Evolutionary conservation across 176 grass and related monocot genomes (phyloP), one percentile per base, ranked within the genome.

Genomic region (Olyra latifolia): DNA sequence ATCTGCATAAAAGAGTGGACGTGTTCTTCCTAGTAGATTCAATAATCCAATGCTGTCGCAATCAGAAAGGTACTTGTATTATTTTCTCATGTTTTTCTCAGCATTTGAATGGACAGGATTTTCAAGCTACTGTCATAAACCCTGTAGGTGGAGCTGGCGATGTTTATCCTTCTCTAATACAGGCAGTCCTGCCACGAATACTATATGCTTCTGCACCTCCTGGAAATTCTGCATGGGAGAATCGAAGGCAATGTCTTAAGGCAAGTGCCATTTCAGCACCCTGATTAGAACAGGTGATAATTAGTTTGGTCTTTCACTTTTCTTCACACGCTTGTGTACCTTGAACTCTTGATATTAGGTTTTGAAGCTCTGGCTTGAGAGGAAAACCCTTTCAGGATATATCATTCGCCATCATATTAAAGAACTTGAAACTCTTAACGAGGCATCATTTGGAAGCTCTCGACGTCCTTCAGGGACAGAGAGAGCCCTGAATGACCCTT

Each of bases 21-120:
- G 69, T 95, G 53, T 95, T 98, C 88, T 98, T 95, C 84, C 88
- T 98, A 49, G 95, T 98, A 0, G 92, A 98, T 95, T 98, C 95
- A 79, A 98, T 98, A 77, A 95, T 82, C 76, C 90, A 92, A 72
- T 95, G 91, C 71, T 98, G 88, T 23, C 95, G 92, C 58, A 94
- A 83, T 73, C 90, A 91, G 61, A 98, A 91, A 98, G 95, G 95
- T 98, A 89, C 9, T 49, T 1, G 40, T 48, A 47, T 47, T 24
- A 10, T 60, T 39, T 81, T 57, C 41, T 46, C n/a, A 47, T 58
- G 3, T 74, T 82, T 55, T 71, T 46, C 42, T 62, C 14, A 45
- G 50, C 40, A 62, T 73, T 69, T 52, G 66, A 64, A 62, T 56
- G 17, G 30, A 5, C n/a, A 74, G 19, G 44, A 6, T 9, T 69